phyloP scores from a whole-genome alignment of 148 eudicot species.

The Cornus suecica region DNA sequence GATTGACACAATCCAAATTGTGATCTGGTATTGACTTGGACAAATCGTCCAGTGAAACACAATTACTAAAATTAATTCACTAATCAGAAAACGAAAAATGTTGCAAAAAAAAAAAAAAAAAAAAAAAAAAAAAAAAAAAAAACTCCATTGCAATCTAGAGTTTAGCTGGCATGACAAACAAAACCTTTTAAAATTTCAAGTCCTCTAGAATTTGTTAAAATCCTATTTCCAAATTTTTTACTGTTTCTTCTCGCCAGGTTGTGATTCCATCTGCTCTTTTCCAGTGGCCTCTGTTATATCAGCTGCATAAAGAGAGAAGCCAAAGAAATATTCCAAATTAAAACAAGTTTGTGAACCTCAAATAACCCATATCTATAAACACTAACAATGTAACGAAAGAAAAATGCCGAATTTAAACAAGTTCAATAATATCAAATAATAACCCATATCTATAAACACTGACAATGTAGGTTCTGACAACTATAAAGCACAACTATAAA shows the following conservation, averaged over 20 bases:
- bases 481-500: neutral
- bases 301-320: constrained; percentile 35
- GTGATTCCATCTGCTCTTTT: constrained; percentile 76
- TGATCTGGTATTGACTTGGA: no score
- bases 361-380: no score
- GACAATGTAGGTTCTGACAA: no score
- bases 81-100: neutral
- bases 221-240: constrained; percentile 45
- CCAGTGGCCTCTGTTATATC: constrained; percentile 83
- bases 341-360: neutral
- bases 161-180: no score
- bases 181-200: neutral
- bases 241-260: constrained; percentile 84
- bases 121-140: no score
- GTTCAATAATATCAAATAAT: no score
- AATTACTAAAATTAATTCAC: neutral
- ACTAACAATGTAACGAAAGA: no score
- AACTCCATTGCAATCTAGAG: neutral
- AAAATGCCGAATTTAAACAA: no score
- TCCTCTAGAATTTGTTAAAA: no score
- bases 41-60: neutral
- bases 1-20: no score
- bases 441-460: no score
- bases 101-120: neutral
- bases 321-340: neutral